Base-by-base conservation (phyloP, 1,139 yeast genomes). In the Hyphopichia buzzinii region DNA sequence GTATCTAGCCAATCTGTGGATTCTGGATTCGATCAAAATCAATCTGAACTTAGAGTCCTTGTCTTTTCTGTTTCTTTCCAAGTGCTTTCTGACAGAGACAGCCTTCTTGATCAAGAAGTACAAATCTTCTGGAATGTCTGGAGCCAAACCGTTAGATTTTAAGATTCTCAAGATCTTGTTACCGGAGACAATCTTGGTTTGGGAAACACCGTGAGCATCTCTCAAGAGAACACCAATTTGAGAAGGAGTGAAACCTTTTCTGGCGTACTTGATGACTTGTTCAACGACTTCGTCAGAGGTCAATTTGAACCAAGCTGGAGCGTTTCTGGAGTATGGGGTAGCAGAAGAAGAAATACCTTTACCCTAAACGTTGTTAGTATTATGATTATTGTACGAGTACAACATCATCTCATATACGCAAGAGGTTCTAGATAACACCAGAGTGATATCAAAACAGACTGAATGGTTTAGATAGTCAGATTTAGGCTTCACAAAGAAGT, bases 1-100 rank as follows among this genome's bases (percentile, higher is more conserved):
- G 94, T 92, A 92, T 83, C 99, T 88, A 61, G 98, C 96, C 74
- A 92, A 87, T 85, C 99, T 92, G 95, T 92, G 99, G 80, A 92
- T 92, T 88, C 98, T 89, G 54, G 97, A 90, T 81, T 92, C 99
- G 72, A 94, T 89, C 77, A 92, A 85, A 92, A 92, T 92, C 70
- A 92, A 88, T 85, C 99, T 89, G 95, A 94, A 92, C 81, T 92
- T 92, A 62, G 98, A 92, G 79, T 92, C 98, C 84, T 92, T 90
- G 80, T 92, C 99, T 84, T 92, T 94, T 86, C 99, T 89, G 97
- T 92, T 92, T 79, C 95, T 88, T 81, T 94, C 99, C 73, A 92
- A 86, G 79, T 92, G 99, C 87, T 94, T 94, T 88, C 99, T 90
- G 74, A 94, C 96, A 58, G 97, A 69, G 65, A 92, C 97, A 72